phyloP scores from a whole-genome alignment of 495 filamentous ascomycete species.

The Aspergillus wentii region DNA sequence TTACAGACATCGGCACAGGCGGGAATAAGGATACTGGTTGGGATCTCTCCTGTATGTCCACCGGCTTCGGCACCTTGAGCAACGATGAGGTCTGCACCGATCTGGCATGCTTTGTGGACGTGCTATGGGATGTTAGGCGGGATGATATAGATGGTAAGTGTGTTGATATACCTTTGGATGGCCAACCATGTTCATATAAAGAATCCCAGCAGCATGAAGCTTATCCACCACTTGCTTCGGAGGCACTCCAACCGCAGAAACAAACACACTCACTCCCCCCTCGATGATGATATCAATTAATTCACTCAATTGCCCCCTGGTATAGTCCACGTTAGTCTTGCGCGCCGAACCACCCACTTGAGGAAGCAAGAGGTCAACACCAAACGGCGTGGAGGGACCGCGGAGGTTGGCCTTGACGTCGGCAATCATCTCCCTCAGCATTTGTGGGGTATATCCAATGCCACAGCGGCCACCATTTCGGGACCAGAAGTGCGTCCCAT shows the following conservation, averaged over 20 bases:
- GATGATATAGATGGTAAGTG: too few species aligned
- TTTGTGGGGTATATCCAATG: slow-evolving; percentile 81
- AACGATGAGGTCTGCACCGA: slow-evolving; percentile 76
- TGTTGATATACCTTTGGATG: too few species aligned
- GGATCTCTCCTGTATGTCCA: slow-evolving; percentile 74
- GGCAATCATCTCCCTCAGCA: slow-evolving; percentile 79
- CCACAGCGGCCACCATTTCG: slow-evolving; percentile 86
- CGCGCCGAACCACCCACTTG: slow-evolving; percentile 78
- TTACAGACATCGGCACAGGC: slow-evolving; percentile 67
- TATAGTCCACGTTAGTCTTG: slow-evolving; percentile 92
- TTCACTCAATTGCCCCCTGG: slow-evolving; percentile 82
- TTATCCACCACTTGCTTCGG: slow-evolving; percentile 72
- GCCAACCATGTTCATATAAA: slow-evolving; percentile 97
- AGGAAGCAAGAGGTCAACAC: slow-evolving; percentile 78
- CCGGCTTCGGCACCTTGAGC: slow-evolving; percentile 80
- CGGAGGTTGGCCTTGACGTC: slow-evolving; percentile 75
- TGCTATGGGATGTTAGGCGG: too few species aligned
- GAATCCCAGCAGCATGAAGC: slow-evolving; percentile 71
- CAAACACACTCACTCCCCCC: slow-evolving; percentile 76
- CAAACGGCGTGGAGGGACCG: slow-evolving; percentile 85
- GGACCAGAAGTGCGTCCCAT: slow-evolving; percentile 93
- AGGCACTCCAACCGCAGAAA: slow-evolving; percentile 81
- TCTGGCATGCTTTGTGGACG: slow-evolving; percentile 75
- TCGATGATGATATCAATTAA: slow-evolving; percentile 79
- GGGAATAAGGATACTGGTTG: slow-evolving; percentile 72